phyloP scores from a whole-genome alignment of 2,329 filamentous ascomycete genomes.

The Colletotrichum paranaense region DNA sequence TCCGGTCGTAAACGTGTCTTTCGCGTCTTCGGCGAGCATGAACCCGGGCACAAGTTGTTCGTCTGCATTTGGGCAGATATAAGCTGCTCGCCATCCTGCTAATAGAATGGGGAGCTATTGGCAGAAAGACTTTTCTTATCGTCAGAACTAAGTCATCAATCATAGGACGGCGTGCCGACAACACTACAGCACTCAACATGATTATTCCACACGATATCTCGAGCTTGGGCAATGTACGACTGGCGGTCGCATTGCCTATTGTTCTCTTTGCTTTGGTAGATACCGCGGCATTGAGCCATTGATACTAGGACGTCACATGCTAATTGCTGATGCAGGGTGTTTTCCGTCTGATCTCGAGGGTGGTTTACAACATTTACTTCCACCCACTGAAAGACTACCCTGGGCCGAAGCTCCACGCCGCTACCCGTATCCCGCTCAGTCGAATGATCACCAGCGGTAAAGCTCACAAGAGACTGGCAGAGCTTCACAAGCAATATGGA shows the following conservation, averaged over 20 bases:
- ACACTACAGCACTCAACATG: conserved; percentile 5
- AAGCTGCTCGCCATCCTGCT: background rate
- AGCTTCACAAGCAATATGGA: conserved; percentile 40
- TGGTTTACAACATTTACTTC: conserved; percentile 46
- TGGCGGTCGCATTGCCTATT: conserved; percentile 19
- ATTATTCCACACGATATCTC: conserved; percentile 24
- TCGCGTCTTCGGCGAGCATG: conserved; percentile 6
- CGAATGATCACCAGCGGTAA: conserved; percentile 11
- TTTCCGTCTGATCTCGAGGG: conserved; percentile 2
- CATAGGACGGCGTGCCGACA: background rate
- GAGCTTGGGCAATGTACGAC: conserved; percentile 5
- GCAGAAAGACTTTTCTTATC: background rate
- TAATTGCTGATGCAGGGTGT: background rate
- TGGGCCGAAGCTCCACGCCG: conserved; percentile 40
- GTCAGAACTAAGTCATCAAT: background rate
- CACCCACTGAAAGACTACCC: conserved; percentile 47
- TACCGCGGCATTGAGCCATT: background rate
- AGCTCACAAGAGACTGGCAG: background rate
- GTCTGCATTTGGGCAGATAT: conserved; percentile 4
- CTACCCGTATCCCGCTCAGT: conserved; percentile 11
- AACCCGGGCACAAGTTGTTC: conserved; percentile 10
- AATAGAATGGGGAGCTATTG: background rate
- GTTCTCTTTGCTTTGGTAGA: conserved; percentile 12
- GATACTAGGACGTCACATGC: background rate
- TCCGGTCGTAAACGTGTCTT: background rate